Percentiles rank a stretch among this genome's conserved stretches.
Evolutionary conservation across 2,329 filamentous ascomycete genomes (phyloP).

Genomic region (Didymella exigua): DNA sequence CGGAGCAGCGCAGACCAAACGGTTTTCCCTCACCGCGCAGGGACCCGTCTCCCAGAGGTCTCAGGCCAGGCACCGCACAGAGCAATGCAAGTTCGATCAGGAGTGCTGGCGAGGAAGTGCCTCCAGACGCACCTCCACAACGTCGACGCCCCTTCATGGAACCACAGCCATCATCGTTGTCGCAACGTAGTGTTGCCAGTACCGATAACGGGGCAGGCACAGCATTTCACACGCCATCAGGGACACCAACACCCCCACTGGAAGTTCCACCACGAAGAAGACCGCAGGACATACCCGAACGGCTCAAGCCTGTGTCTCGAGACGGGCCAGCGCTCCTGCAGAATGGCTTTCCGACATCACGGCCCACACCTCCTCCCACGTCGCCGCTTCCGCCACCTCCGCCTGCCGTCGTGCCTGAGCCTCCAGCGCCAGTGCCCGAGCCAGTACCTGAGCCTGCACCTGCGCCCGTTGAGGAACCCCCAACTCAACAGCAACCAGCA

Average conservation of each 20-base stretch:
- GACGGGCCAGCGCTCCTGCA: slow-evolving; percentile 15
- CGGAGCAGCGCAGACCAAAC: slow-evolving; percentile 40
- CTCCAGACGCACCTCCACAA: slow-evolving; percentile 57
- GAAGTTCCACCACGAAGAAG: slow-evolving; percentile 33
- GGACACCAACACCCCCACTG: slow-evolving; percentile 32
- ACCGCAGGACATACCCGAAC: slow-evolving; percentile 38
- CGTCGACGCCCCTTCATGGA: slow-evolving; percentile 71
- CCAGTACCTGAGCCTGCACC: slow-evolving; percentile 48
- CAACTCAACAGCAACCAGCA: slow-evolving; percentile 3
- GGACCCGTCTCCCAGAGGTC: slow-evolving; percentile 42
- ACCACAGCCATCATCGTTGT: slow-evolving; percentile 41
- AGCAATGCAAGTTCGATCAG: slow-evolving; percentile 43
- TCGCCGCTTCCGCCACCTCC: slow-evolving; percentile 38
- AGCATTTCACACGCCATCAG: slow-evolving; percentile 33
- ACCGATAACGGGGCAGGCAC: slow-evolving; percentile 27
- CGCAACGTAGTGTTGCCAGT: slow-evolving; percentile 35
- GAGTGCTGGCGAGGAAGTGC: slow-evolving; percentile 36
- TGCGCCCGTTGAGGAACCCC: slow-evolving; percentile 52
- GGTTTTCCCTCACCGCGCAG: slow-evolving; percentile 32
- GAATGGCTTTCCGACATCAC: slow-evolving; percentile 16
- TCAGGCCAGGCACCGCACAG: slow-evolving; percentile 45
- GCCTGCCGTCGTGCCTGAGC: slow-evolving; percentile 16
- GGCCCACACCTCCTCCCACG: slow-evolving; percentile 31
- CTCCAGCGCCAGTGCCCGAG: slow-evolving; percentile 15
- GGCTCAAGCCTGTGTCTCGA: slow-evolving; percentile 28